Base-by-base conservation (phyloP, 169 alveolate genomes). In the Cryptosporidium baileyi region DNA sequence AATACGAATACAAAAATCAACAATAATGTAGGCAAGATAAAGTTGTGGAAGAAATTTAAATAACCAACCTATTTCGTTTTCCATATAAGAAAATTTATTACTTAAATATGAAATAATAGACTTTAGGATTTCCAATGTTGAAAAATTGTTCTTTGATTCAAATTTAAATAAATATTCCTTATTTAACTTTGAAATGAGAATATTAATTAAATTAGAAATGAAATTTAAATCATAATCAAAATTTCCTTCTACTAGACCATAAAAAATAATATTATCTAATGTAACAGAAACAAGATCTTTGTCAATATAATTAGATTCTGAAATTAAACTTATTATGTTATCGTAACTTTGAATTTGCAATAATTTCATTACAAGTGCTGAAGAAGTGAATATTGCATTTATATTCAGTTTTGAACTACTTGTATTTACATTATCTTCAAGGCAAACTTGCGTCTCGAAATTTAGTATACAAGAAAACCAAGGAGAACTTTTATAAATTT, bases 21-120 rank as follows among this genome's bases (percentile, higher is more conserved):
- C 36, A 7, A 59, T 13, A 8, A 74, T 1, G 28, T 36, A 74
- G 17, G 32, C 52, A 3, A 22, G 11, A 54, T 74, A 74, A 17
- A 74, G 13, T 32, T 74, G 38, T 4, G 85, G 60, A 17, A 40
- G 15, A 51, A 19, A 5, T 17, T 40, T 30, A 11, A 54, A 38
- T 17, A 57, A 34, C 60, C 63, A 54, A 1, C 60, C 85, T 15
- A 74, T 74, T 19, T 74, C 85, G 47, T 22, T 74, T 38, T 74
- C 59, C 19, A 8, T 11, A 8, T 36, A 22, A 30, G n/a, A 4
- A 7, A 26, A 28, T 24, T 17, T 44, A 15, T 8, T 9, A 24
- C 32, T 22, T 26, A 65, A 4, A 45, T 24, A 11, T 13, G 26
- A 15, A 32, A 32, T 28, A 7, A 45, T 22, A 45, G 59, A 47